Base-by-base conservation (phyloP, 768 basidiomycete genomes). In the Piloderma croceum region DNA sequence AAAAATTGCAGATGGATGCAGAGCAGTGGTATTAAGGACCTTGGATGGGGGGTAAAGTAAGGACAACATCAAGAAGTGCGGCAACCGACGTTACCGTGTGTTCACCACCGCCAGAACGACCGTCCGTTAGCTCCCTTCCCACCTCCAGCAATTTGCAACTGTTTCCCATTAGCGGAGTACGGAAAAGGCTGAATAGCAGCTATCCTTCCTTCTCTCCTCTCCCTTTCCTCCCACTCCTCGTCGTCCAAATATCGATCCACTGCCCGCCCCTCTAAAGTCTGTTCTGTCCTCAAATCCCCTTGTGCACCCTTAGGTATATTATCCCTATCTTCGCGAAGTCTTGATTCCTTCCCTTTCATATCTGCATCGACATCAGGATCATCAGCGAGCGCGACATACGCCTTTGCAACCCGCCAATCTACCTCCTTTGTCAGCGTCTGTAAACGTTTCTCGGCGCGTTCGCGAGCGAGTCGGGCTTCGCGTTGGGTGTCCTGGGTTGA, bases 321-420 rank as follows among this genome's bases (percentile, higher is more conserved):
- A 54, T 44, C 41, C 34, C 34, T 54, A 59, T 65, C 57, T 60
- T 64, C 17, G 43, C 52, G 56, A 23, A 38, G 43, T 5, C 53
- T 56, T 23, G 50, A 54, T 33, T 61, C 57, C 12, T 55, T 54
- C 11, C 56, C 49, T 40, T 69, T 66, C 11, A 18, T 35, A 31
- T 32, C 42, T 18, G n/a, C n/a, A n/a, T 52, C 56, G 9, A 41
- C 53, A 11, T 55, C 57, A 7, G 53, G 46, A 12, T 51, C 51
- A 41, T 78, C 77, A 3, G 81, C 81, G 10, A 87, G 64, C 6
- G 77, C 76, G 42, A 87, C 74, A 58, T 89, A 87, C 19, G 79
- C 76, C 51, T 74, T 73, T 7, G 80, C 81, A 22, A 87, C 67
- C 36, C 69, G 65, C 70, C 72, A 73, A 56, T 88, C 83, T 45